These are phyloP conservation scores for Didymella segeticola DNA, from an alignment of 2,329 filamentous ascomycete species.

Conservation along the genomic window DNA sequence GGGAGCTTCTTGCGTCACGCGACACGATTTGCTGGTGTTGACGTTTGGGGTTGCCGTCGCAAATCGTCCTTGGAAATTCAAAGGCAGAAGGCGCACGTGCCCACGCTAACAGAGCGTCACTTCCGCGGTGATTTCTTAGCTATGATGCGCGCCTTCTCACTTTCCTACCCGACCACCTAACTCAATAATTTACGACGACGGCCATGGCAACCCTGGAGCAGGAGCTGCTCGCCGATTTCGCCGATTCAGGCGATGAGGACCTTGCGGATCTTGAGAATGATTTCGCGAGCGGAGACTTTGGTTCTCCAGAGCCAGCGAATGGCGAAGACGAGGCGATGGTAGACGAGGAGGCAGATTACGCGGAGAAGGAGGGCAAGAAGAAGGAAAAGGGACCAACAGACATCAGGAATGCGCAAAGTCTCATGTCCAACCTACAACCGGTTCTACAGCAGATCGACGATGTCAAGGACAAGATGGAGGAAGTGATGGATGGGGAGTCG, in stretches of 20 bases:
- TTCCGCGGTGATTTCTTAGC: conserved; percentile 19
- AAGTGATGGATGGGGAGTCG: conserved; percentile 72
- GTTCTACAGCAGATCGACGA: conserved; percentile 69
- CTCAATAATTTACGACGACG: background rate
- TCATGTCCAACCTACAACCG: conserved; percentile 83
- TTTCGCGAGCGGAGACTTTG: conserved; percentile 45
- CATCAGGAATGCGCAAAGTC: conserved; percentile 76
- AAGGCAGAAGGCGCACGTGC: conserved; percentile 15
- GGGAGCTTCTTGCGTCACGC: conserved; percentile 5
- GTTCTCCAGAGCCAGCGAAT: conserved; percentile 53
- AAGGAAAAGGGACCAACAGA: conserved; percentile 73
- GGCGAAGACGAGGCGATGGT: conserved; percentile 67
- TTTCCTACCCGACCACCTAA: conserved; percentile 7
- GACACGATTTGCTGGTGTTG: background rate
- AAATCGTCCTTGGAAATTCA: conserved; percentile 12
- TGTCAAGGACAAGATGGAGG: conserved; percentile 71
- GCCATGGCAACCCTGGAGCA: conserved; percentile 86
- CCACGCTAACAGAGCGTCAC: conserved; percentile 14
- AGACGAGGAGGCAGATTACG: conserved; percentile 64
- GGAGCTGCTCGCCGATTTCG: conserved; percentile 90
- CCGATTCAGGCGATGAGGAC: conserved; percentile 74
- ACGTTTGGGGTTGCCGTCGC: background rate
- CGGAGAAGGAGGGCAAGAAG: conserved; percentile 65
- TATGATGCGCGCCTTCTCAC: conserved; percentile 15
- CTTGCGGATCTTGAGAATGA: conserved; percentile 43